Base-by-base conservation (phyloP, 2,329 filamentous ascomycete species). In the Ascochyta clinopodiicola region DNA sequence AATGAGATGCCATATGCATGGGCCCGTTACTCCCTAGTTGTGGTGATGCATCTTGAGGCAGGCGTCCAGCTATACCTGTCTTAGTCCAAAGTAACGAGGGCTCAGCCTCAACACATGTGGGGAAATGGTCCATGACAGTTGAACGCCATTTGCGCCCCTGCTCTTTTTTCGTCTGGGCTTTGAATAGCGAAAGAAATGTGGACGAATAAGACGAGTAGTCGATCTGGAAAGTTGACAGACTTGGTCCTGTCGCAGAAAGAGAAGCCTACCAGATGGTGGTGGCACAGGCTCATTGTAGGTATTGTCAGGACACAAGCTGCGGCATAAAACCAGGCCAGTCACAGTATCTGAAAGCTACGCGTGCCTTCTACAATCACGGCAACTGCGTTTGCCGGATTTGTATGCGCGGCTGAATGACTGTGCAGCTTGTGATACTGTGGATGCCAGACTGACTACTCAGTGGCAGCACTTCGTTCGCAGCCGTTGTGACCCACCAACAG, bases 31-130 rank as follows among this genome's bases (percentile, higher is more conserved):
- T 56, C 52, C 52, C 59, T 62, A 43, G 42, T 47, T n/a, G 44
- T 62, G 47, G 53, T 54, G 54, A 59, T 56, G 60, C 49, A 57
- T 51, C 56, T 44, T 61, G 53, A 52, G 56, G 58, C 48, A 69
- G 66, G 64, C 66, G 55, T 54, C 67, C 66, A 67, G 51, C 59
- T 57, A 56, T 57, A 53, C 58, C 63, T 51, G 50, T 57, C 59
- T 60, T 56, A 60, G 56, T 61, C 52, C 48, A 39, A 39, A 36
- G 40, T 58, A 29, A 51, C 50, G 44, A 51, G 44, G 53, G 61
- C 70, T 72, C 70, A 73, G 71, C 67, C 67, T 67, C 66, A 65
- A 46, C 55, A 44, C 58, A 40, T 58, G 56, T 60, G 66, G 63
- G 64, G 61, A 61, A 67, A 63, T 59, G 50, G 52, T 46, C 51